These are phyloP conservation scores for Rhododendron molle DNA, from an alignment of 148 eudicot species.

Conservation along the genomic window DNA sequence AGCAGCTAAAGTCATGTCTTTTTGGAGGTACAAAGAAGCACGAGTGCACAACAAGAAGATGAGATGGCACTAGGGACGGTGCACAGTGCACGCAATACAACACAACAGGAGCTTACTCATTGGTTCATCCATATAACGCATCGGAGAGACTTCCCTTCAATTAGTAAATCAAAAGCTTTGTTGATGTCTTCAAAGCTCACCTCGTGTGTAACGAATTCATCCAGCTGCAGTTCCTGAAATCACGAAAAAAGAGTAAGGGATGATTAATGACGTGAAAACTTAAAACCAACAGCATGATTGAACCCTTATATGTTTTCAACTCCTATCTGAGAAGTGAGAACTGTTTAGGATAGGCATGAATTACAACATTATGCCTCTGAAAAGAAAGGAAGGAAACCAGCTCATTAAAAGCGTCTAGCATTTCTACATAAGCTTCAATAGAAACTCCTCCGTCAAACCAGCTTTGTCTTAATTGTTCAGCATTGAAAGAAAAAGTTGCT, in stretches of 20 bases:
- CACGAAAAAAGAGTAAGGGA: not conserved
- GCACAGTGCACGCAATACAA: not conserved
- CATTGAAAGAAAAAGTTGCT: not conserved
- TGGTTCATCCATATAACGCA: constrained; percentile 77
- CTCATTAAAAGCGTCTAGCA: not conserved
- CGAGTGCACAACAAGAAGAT: not conserved
- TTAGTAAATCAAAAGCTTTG: constrained; percentile 65
- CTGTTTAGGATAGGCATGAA: not conserved
- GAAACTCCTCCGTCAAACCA: not conserved
- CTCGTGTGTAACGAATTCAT: constrained; percentile 70
- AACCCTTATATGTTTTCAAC: not conserved
- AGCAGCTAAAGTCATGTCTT: not conserved
- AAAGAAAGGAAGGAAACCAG: not conserved
- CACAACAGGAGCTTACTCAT: not conserved
- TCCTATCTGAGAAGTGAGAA: not conserved
- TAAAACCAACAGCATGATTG: not conserved
- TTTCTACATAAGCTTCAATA: not conserved
- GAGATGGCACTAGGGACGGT: not conserved
- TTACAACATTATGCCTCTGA: not conserved
- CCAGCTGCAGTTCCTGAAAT: constrained; percentile 56
- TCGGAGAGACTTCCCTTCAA: constrained; percentile 60
- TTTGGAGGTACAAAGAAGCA: constrained; percentile 4
- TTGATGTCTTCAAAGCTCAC: constrained; percentile 66
- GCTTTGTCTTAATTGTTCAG: not conserved
- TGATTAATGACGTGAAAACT: not conserved